Evolutionary conservation across 331 rosid genomes (phyloP), one percentile per base, ranked within the genome.

Genomic region (Rosa hybrid): DNA sequence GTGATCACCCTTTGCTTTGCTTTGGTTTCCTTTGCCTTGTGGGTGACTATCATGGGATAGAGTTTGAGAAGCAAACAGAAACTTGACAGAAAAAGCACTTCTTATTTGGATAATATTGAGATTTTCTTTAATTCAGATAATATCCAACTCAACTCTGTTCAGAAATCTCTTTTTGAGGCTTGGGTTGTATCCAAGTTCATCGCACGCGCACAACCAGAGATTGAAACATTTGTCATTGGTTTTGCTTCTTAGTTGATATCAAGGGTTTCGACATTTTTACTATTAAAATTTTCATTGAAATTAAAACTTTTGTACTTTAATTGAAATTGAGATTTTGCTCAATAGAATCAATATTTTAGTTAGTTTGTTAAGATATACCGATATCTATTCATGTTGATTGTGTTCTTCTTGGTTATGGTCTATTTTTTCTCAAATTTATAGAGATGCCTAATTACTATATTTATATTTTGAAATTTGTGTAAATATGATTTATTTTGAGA

Each of bases 51-150:
- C 42, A 48, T 71, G 62, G 81, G 75, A 44, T 38, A 74, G 79
- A 68, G 74, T 74, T 60, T 81, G 78, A 76, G 89, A 86, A 83
- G 77, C 88, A 84, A 89, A 88, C 92, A 88, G 86, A 80, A 72
- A 84, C 85, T 82, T 45, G 86, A 85, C 87, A 84, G 82, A 59
- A 83, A 86, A 85, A 86, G 83, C 87, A 64, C 84, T 80, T 79
- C 72, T 77, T 63, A 78, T 84, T 84, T 81, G 82, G 88, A 78
- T 91, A 90, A 77, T 38, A 81, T 81, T 73, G 65, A 75, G 72
- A 75, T 82, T 62, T 84, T 89, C 46, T 41, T 16, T 23, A 16
- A 3, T 56, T 23, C 14, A 20, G 44, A 23, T 65, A 34, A 72
- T 80, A 38, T 42, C 20, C 48, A 1, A 8, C 49, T 30, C 72